phyloP scores from a whole-genome alignment of 2,329 filamentous ascomycete species.

The Botrytis fabae region DNA sequence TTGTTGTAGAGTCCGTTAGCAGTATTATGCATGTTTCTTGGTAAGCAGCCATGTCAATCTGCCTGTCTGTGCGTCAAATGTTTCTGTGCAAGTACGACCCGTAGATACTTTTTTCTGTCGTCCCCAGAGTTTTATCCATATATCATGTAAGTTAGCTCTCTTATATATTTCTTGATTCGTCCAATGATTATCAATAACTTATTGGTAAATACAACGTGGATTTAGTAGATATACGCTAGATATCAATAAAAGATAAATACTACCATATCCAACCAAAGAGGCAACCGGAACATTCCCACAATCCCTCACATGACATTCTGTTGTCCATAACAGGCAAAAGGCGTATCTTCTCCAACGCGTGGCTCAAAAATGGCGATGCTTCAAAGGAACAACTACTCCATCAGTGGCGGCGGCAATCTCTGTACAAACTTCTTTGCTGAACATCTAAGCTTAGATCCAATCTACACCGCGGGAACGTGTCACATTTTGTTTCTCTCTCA shows the following conservation, averaged over 20 bases:
- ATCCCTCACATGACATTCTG: neutral
- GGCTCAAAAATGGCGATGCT: neutral
- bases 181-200: neutral
- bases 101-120: neutral
- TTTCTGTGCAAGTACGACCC: neutral
- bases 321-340: neutral
- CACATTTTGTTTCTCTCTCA: neutral
- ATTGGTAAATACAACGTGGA: neutral
- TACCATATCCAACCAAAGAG: neutral
- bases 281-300: neutral
- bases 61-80: neutral
- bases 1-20: neutral
- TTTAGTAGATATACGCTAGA: neutral
- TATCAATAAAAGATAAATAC: neutral
- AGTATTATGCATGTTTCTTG: neutral
- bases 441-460: slow-evolving; percentile 7
- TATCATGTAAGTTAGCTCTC: neutral
- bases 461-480: neutral
- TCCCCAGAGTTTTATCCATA: neutral
- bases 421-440: neutral
- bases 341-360: neutral
- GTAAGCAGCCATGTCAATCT: neutral
- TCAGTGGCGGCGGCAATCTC: neutral
- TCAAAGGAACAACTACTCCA: neutral
- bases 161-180: neutral